Evolutionary conservation across 2,329 filamentous ascomycete genomes (phyloP), one percentile per base, ranked within the genome.

Genomic region (Penicillium sp.): DNA sequence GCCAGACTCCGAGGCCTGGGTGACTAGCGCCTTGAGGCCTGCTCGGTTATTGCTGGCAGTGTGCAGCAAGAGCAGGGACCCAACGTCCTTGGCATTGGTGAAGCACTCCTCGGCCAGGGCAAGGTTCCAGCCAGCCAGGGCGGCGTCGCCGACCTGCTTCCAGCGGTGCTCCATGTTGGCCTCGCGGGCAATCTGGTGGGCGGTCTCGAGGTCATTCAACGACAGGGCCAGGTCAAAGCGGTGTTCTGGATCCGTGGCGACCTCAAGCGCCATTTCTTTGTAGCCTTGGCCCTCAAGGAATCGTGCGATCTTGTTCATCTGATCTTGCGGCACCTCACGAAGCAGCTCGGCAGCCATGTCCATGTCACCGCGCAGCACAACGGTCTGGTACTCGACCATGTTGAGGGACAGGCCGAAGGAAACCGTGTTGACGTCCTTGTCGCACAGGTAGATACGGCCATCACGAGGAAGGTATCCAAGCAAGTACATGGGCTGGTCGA

Each of bases 281-380:
- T 95, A 89, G 35, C 92, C 92, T 72, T 98, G 93, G 2, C 93
- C 93, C 71, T 97, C 93, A 46, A 98, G 79, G 79, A 98, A 98
- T 20, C 93, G 86, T 3, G 93, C 93, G 61, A 98, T 95, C 77
- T 97, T 97, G 79, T 95, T 96, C 71, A 95, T 87, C 70, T 98
- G 90, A 56, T 95, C 89, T n/a, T 84, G 76, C 0, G 92, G 90
- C 32, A 98, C 91, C 18, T 86, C 86, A 4, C 83, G 78, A 13
- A 98, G 82, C 56, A 96, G 79, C 67, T 95, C 90, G 8, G 87
- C 85, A 0, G 93, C 93, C 12, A 89, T 83, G 57, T 97, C 93
- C 78, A 97, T 86, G 62, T 98, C 93, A 44, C 87, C 91, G 49
- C 93, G 87, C 15, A 98, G 83, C 12, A 98, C 92, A 38, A 97